Evolutionary conservation across 345 rosid species (phyloP).

Genomic region (Aquilaria malaccensis): DNA sequence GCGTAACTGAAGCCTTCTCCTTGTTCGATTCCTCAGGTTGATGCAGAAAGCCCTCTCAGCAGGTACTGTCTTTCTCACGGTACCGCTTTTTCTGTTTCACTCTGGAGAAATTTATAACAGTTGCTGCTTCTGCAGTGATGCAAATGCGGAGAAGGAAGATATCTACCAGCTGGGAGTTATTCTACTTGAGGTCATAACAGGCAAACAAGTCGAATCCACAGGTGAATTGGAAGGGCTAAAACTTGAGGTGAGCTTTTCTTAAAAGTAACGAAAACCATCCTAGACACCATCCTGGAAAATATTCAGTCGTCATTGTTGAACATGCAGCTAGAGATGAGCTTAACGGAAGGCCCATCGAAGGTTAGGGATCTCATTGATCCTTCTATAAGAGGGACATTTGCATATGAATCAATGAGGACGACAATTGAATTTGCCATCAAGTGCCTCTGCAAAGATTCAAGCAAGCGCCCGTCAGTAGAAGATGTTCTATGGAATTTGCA

Average conservation of each 20-base stretch:
- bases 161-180: conserved; percentile 77
- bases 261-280: neutral
- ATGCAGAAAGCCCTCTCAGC: conserved; percentile 36
- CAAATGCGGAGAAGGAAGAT: conserved; percentile 69
- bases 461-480: conserved; percentile 72
- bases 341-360: conserved; percentile 52
- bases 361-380: conserved; percentile 47
- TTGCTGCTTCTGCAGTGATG: conserved; percentile 26
- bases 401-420: conserved; percentile 74
- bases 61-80: neutral
- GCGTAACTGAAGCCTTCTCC: neutral
- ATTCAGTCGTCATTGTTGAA: neutral
- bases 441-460: conserved; percentile 56
- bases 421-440: conserved; percentile 61
- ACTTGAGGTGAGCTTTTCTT: conserved; percentile 34
- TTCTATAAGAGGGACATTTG: conserved; percentile 53
- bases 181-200: conserved; percentile 59
- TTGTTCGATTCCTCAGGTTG: conserved; percentile 27
- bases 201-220: conserved; percentile 37
- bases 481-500: conserved; percentile 95
- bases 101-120: neutral
- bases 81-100: neutral
- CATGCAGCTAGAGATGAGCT: conserved; percentile 47
- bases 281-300: neutral
- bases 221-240: conserved; percentile 49